Evolutionary conservation across 2,329 filamentous ascomycete species (phyloP), one percentile per base, ranked within the genome.

Genomic region (Metarhizium rileyi): DNA sequence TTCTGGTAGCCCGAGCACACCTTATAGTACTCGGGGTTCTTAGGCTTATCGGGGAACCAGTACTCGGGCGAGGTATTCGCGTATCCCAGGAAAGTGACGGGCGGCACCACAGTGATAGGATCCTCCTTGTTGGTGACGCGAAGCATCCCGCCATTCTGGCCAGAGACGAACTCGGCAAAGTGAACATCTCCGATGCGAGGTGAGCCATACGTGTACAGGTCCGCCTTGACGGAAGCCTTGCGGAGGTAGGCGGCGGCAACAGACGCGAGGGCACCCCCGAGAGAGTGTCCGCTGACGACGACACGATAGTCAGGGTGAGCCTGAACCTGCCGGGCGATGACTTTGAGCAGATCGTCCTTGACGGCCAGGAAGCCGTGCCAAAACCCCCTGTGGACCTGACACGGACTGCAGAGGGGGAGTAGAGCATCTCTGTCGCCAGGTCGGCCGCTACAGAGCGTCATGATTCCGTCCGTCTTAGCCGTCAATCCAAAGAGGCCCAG

Each of bases 271-370:
- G 81, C 83, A 25, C 71, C 84, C 43, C 84, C 84, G 2, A 87
- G 76, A 9, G 80, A 84, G 69, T 87, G 83, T 41, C 84, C 84
- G 0, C 81, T 81, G n/a, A 75, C 64, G n/a, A 83, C 62, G 59
- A 85, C 61, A 4, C 12, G 25, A 41, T 27, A 41, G 23, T n/a
- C 46, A 12, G 46, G 46, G 35, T 47, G 23, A 4, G 1, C 8
- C 9, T 12, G 14, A 14, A n/a, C 4, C 23, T 47, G 35, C 12
- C 41, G 16, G 6, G n/a, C 1, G 23, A 47, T 14, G 10, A 16
- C 35, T 12, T 4, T 8, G 2, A 5, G 10, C 16, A 41, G 36
- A 4, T 14, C 23, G 18, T 40, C 14, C 35, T 47, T 47, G 46
- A 47, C 8, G 35, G 10, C 33, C 16, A 7, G 10, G 35, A 47